phyloP scores from a whole-genome alignment of 78 protist species.

The Diacronema lutheri region DNA sequence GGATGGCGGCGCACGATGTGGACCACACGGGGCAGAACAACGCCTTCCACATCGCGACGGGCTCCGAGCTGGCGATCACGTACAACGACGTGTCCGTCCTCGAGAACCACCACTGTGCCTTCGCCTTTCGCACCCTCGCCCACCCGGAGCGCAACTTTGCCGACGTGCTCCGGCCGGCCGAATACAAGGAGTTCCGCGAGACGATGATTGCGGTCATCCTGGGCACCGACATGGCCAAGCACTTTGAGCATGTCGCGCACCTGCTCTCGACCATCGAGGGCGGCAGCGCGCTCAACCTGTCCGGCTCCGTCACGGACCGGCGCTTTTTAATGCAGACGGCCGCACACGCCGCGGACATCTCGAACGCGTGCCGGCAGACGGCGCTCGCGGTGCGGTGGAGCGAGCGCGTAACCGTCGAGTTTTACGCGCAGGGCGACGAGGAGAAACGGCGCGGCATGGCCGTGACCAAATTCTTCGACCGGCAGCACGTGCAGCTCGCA shows the following conservation, averaged over 20 bases:
- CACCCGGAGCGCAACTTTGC: neutral
- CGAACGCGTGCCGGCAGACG: neutral
- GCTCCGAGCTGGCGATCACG: neutral
- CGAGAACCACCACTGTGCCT: slow-evolving; percentile 36
- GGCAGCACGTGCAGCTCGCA: neutral
- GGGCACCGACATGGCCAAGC: neutral
- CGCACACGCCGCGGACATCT: slow-evolving; percentile 29
- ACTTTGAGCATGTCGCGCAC: neutral
- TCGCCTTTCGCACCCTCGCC: neutral
- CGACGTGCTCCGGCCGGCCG: neutral
- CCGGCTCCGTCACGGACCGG: neutral
- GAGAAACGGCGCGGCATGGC: slow-evolving; percentile 24
- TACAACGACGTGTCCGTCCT: slow-evolving; percentile 46
- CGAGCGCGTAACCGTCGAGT: slow-evolving; percentile 21
- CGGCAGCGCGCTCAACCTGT: neutral
- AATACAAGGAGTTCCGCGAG: neutral
- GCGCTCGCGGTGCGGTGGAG: slow-evolving; percentile 2
- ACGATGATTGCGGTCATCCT: neutral
- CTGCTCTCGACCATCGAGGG: neutral
- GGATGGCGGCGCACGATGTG: slow-evolving; percentile 30
- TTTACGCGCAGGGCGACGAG: slow-evolving; percentile 38
- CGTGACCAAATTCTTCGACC: slow-evolving; percentile 10
- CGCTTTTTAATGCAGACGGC: neutral
- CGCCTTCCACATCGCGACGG: neutral
- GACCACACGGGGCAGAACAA: slow-evolving; percentile 46